Base-by-base conservation (phyloP, 441 rosid species). In the Adansonia madagascariensis region DNA sequence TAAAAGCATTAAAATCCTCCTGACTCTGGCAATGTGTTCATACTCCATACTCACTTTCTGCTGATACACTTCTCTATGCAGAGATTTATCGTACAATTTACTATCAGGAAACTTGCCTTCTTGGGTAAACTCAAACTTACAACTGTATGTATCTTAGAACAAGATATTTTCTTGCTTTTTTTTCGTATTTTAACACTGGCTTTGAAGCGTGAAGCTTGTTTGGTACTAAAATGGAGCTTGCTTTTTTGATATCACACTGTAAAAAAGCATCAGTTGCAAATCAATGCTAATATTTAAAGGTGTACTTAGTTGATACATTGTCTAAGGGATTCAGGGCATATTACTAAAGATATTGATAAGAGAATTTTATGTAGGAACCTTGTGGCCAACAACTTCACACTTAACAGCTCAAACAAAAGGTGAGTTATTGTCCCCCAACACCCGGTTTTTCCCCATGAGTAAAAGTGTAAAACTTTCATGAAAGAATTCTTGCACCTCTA, bases 61-160 rank as follows among this genome's bases (percentile, higher is more conserved):
- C 70, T 61, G n/a, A 61, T 60, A 31, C 43, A n/a, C 74, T 55
- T 71, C 4, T 75, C 24, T 71, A 71, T 66, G 46, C 86, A 91
- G 97, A 87, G 97, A 93, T 84, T 78, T 93, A 71, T 93, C 97
- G 4, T 90, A 89, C 83, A 91, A 91, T 77, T 83, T 86, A 72
- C 82, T 93, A 82, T 57, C 47, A 1, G 98, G 96, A 53, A 82
- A 9, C 82, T 75, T 91, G 75, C 98, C 98, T 64, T 81, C 93
- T 10, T 91, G 96, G 94, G 80, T 87, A 69, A 80, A 43, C 77
- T 75, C 60, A 76, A 57, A 81, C 61, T 68, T 89, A 76, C 86
- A 84, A 77, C 72, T 91, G 93, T 91, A 83, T 67, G 92, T 77
- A 78, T 18, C 22, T 66, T 44, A 31, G 1, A 55, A 35, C 75